phyloP scores from a whole-genome alignment of 352 stramenopile genomes.

The Globisporangium parvum region DNA sequence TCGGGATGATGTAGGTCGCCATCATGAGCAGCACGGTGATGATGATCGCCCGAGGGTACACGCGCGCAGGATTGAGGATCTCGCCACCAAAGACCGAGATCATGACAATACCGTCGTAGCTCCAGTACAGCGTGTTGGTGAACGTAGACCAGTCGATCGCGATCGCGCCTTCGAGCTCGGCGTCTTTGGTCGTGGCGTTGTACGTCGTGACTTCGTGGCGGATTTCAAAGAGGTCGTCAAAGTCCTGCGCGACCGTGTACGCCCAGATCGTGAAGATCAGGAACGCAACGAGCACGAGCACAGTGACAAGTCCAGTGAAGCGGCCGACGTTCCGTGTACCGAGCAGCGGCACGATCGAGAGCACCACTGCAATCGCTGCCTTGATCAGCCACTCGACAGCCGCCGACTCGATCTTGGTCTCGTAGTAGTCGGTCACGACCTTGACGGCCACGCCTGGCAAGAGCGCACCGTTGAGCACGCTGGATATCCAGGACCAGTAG shows the following conservation, averaged over 20 bases:
- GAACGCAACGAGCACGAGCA: constrained; percentile 32
- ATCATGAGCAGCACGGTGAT: constrained; percentile 46
- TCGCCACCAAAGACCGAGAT: constrained; percentile 89
- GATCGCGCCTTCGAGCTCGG: constrained; percentile 21
- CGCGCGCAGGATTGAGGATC: constrained; percentile 74
- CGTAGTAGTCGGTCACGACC: constrained; percentile 28
- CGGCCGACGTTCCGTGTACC: constrained; percentile 29
- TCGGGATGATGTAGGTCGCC: constrained; percentile 73
- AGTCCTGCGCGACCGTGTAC: constrained; percentile 17
- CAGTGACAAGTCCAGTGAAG: constrained; percentile 21
- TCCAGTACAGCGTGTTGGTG: constrained; percentile 95
- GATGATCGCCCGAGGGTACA: constrained; percentile 84
- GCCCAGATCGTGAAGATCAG: constrained; percentile 44
- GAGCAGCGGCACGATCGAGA: constrained; percentile 31
- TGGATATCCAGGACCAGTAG: constrained; percentile 79
- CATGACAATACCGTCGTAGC: constrained; percentile 92
- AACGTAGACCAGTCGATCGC: constrained; percentile 74
- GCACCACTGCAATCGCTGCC: constrained; percentile 22
- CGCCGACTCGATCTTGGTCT: constrained; percentile 20
- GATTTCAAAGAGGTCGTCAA: constrained; percentile 38
- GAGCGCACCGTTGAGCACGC: constrained; percentile 50
- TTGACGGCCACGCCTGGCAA: constrained; percentile 56
- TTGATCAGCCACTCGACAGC: constrained; percentile 28
- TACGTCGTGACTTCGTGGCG: constrained; percentile 22
- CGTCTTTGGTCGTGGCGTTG: constrained; percentile 13